A percentile compares a stretch with the other conserved stretches of the same genome.
Conservation (phyloP, 495 filamentous ascomycete species). For the Neurospora sublineolata region DNA sequence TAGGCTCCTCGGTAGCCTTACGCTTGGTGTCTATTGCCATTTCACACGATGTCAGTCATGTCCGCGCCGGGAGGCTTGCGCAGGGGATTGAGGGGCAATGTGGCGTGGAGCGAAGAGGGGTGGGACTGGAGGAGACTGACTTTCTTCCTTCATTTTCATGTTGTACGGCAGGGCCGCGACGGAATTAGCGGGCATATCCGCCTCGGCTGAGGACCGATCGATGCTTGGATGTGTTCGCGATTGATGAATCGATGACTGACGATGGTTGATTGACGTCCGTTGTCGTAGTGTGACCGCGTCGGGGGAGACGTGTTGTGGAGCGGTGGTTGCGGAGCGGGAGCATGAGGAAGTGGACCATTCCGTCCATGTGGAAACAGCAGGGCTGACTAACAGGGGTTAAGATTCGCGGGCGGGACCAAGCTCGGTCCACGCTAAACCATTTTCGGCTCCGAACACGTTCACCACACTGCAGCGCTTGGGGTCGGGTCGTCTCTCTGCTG, state of each 20-base stretch:
- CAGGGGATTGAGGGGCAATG: not conserved
- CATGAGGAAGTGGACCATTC: slow-evolving; percentile 2
- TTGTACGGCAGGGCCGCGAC: slow-evolving; percentile 2
- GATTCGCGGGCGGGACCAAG: not conserved
- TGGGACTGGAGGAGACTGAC: slow-evolving; percentile 28
- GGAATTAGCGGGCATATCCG: not conserved
- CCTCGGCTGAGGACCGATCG: not conserved
- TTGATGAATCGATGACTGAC: not conserved
- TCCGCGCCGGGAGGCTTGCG: not conserved
- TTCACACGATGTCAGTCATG: not conserved
- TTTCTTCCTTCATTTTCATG: slow-evolving; percentile 37
- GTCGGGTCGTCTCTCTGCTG: not conserved
- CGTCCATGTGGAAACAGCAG: slow-evolving; percentile 12
- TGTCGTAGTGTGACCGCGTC: slow-evolving; percentile 1
- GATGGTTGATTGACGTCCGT: slow-evolving; percentile 1
- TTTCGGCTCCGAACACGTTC: slow-evolving; percentile 16
- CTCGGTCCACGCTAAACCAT: slow-evolving; percentile 7
- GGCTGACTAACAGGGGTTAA: not conserved
- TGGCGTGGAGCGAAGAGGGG: not conserved
- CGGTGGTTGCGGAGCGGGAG: not conserved
- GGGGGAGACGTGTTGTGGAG: slow-evolving; percentile 1
- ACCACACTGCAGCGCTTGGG: not conserved
- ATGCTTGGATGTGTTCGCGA: not conserved
- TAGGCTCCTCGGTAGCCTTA: slow-evolving; percentile 63
- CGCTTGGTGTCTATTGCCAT: slow-evolving; percentile 51